Percentiles rank a stretch among this genome's conserved stretches.
phyloP scores from a whole-genome alignment of 2,329 filamentous ascomycete species.

The Leptosphaerulina australis region DNA sequence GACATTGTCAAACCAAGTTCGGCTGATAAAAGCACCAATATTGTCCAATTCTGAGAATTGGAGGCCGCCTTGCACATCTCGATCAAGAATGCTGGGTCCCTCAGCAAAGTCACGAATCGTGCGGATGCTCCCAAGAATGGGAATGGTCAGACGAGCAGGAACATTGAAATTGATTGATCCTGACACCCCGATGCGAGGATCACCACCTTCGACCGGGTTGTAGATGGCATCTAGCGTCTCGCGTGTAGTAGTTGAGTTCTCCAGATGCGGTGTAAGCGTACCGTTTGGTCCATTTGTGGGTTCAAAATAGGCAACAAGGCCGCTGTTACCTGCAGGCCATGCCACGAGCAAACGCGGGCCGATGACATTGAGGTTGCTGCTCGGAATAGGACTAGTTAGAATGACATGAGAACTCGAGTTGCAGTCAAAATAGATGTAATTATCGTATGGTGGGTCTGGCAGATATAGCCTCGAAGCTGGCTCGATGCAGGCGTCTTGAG shows the following conservation, averaged over 20 bases:
- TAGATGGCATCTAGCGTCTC: constrained; percentile 58
- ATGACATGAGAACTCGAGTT: constrained; percentile 65
- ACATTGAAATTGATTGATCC: constrained; percentile 63
- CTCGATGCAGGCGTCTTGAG: constrained; percentile 19
- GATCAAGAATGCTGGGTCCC: constrained; percentile 57
- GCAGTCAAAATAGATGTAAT: constrained; percentile 71
- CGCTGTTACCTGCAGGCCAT: constrained; percentile 71
- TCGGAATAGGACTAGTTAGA: constrained; percentile 62
- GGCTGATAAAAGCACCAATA: constrained; percentile 57
- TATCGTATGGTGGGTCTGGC: constrained; percentile 65
- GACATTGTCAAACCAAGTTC: constrained; percentile 67
- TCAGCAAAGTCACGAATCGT: constrained; percentile 69
- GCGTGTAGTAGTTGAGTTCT: constrained; percentile 55
- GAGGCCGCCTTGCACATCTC: constrained; percentile 62
- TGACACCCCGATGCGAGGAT: constrained; percentile 60
- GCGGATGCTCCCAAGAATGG: constrained; percentile 67
- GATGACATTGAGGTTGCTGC: constrained; percentile 62
- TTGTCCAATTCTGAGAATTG: constrained; percentile 49
- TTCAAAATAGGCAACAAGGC: constrained; percentile 62
- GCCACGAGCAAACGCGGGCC: constrained; percentile 64
- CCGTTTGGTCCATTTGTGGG: constrained; percentile 61
- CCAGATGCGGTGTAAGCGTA: constrained; percentile 59
- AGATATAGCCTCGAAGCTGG: constrained; percentile 50
- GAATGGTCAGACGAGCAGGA: constrained; percentile 60
- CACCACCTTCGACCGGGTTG: constrained; percentile 31